Evolutionary conservation across 2,329 filamentous ascomycete genomes (phyloP), one percentile per base, ranked within the genome.

Genomic region (Aspergillus niger): DNA sequence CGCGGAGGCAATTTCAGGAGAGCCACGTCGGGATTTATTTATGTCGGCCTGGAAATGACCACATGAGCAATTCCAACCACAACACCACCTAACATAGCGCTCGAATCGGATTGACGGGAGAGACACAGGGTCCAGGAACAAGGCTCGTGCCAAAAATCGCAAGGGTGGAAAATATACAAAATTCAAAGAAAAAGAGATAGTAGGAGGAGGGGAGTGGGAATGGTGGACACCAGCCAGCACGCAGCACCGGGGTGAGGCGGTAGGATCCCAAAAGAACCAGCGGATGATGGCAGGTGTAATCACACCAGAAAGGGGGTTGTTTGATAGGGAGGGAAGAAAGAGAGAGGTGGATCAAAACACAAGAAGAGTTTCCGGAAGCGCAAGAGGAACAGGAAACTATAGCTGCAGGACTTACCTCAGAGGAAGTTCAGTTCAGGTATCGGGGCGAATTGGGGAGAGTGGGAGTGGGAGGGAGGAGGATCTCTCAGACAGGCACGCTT

Each of bases 1-100:
- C 41, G 61, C 56, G 60, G 58, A 63, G 60, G 41, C 58, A 63
- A 63, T 55, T 65, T 69, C 64, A 67, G 61, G 67, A 67, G 57
- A 62, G 63, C 65, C 65, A 68, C 65, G 67, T 65, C 61, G 63
- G 63, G 53, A 62, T 63, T 68, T 75, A 67, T 70, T 70, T 70
- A 68, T 67, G 65, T 69, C 66, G 67, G 67, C 68, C 72, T 72
- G 66, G 63, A 55, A 64, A 67, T 59, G 65, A 65, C 61, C 57
- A 68, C 51, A 69, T 74, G 64, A 76, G 72, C 67, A 65, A 61
- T 64, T 65, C 57, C 60, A 58, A 62, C 61, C 57, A 65, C 64
- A 62, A 58, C 51, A 65, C 39, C 60, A 39, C 49, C 55, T 28
- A 58, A 39, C 50, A 62, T 54, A 55, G 54, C 57, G 44, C 28